Evolutionary conservation across 805 yeast genomes (phyloP), one percentile per base, ranked within the genome.

Genomic region (Saccharomyces paradoxus): DNA sequence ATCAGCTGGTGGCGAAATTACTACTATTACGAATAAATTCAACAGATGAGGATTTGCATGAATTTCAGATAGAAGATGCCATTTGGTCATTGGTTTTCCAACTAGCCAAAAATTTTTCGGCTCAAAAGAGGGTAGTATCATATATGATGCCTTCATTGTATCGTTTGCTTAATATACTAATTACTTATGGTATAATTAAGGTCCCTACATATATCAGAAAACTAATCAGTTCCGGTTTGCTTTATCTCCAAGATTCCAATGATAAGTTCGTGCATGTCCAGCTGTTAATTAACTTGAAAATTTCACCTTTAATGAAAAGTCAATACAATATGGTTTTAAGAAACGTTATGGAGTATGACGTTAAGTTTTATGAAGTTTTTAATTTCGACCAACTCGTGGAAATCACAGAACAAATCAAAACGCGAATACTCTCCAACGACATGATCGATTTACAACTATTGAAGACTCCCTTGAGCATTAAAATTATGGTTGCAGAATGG

Each of bases 171-270:
- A 79, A 79, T 53, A 66, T 72, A 21, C 58, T 74, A 17, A 63
- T 65, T 5, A 74, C 72, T 12, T 74, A 77, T 17, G 72, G 77
- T 13, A 71, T 76, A 50, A 71, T 78, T n/a, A 80, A 77, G 54
- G 68, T 70, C 1, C 67, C 76, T 0, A 78, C 86, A 1, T 92
- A 92, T 63, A 75, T 91, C 55, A 74, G 97, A 62, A 81, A 84
- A 60, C 72, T 91, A 41, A 90, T 92, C 48, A 89, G 97, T 9
- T 83, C 94, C 0, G 99, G 97, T 4, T 75, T 89, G 0, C 80
- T 91, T 49, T 89, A 87, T 68, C 68, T 82, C 2, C 76, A 80
- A 7, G 79, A 81, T 21, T 75, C 75, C 7, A 67, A 71, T 28
- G 84, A 84, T 51, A 76, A 75, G 63, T 70, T 63, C 55, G 77